These are phyloP conservation scores for Ottelia alismoides DNA, from an alignment of 106 monocot genomes.

Conservation along the genomic window DNA sequence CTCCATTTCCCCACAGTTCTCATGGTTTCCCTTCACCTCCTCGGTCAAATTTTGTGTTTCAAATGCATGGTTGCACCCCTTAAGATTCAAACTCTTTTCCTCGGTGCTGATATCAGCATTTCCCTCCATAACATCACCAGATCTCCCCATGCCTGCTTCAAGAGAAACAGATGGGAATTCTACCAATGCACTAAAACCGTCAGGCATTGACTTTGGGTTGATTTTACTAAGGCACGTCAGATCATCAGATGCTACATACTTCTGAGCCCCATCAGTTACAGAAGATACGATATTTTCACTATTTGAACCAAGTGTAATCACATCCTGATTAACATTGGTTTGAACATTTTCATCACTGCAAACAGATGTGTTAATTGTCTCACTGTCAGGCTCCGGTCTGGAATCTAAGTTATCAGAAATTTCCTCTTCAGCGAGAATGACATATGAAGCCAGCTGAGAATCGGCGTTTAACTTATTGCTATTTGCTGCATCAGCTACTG, in stretches of 20 bases:
- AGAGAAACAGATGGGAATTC: slow-evolving; percentile 1
- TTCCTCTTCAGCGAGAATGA: not conserved
- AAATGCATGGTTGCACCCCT: slow-evolving; percentile 1
- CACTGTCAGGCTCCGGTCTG: too few species aligned
- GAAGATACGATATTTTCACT: too few species aligned
- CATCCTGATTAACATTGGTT: too few species aligned
- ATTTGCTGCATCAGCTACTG: slow-evolving; percentile 15
- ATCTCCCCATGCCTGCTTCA: not conserved
- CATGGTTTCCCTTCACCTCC: slow-evolving; percentile 12
- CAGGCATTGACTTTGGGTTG: too few species aligned
- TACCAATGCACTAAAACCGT: not conserved
- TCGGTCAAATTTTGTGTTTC: slow-evolving; percentile 1
- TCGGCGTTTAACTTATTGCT: slow-evolving; percentile 10
- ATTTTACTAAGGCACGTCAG: too few species aligned
- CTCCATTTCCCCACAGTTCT: slow-evolving; percentile 7
- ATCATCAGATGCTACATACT: too few species aligned
- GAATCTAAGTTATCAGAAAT: too few species aligned
- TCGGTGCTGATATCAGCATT: not conserved
- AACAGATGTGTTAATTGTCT: too few species aligned
- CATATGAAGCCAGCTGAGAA: slow-evolving; percentile 12
- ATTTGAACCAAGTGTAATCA: too few species aligned
- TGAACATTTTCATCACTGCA: too few species aligned
- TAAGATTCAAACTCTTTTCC: slow-evolving; percentile 6
- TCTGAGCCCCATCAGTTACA: too few species aligned
- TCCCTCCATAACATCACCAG: slow-evolving; percentile 7